Conservation (phyloP, 73 alveolate genomes). For the Paramecium tetraurelia region DNA sequence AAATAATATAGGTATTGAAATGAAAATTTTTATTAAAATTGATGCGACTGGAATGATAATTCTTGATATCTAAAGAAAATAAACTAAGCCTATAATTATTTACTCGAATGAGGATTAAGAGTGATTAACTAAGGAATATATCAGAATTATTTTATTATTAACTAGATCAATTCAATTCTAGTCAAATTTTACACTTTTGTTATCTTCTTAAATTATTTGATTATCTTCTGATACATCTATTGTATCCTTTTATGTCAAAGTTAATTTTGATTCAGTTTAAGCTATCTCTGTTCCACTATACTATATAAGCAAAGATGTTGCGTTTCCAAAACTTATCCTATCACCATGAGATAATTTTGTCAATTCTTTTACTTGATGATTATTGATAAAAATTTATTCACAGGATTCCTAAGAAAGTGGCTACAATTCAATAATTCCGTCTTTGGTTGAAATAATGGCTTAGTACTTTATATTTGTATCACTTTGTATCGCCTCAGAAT, state of each 20-base stretch:
- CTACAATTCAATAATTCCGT: not conserved
- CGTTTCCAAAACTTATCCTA: not conserved
- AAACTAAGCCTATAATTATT: too few relatives aligned
- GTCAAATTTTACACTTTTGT: not conserved
- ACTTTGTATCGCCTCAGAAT: not conserved
- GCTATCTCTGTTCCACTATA: not conserved
- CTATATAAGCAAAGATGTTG: not conserved
- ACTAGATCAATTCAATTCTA: too few relatives aligned
- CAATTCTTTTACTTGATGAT: not conserved
- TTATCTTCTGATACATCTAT: not conserved
- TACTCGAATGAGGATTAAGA: too few relatives aligned
- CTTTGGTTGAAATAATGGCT: not conserved
- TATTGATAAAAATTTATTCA: not conserved
- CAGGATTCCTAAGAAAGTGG: not conserved
- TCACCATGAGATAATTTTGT: not conserved
- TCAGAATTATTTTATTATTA: too few relatives aligned
- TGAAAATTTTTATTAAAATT: too few relatives aligned
- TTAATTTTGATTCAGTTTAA: not conserved
- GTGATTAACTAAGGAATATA: too few relatives aligned
- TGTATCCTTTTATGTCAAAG: not conserved
- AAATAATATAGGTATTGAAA: too few relatives aligned
- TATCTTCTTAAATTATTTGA: not conserved
- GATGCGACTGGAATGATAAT: too few relatives aligned
- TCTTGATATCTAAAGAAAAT: too few relatives aligned
- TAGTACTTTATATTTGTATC: not conserved